A percentile compares a stretch with the other conserved stretches of the same genome.
Evolutionary conservation across 345 rosid species (phyloP).

Genomic region (Brassica carinata): DNA sequence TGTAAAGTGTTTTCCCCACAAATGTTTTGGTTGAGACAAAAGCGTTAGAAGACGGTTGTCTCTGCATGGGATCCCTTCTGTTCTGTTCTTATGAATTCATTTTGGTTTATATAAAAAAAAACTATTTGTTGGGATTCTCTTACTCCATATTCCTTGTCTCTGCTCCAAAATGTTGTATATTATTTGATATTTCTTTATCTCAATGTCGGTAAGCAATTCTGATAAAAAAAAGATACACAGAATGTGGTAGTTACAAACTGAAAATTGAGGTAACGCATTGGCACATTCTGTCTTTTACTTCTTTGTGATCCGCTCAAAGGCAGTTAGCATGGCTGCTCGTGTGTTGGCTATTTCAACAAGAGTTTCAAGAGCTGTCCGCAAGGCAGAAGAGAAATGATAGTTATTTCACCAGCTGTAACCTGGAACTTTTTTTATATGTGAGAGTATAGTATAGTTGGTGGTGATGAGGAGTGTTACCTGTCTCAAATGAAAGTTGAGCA

Average conservation of each 20-base stretch:
- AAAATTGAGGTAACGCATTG: neutral
- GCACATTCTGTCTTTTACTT: conserved; percentile 30
- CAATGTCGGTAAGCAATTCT: neutral
- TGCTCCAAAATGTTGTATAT: neutral
- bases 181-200: neutral
- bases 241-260: conserved; percentile 3
- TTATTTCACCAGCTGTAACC: neutral
- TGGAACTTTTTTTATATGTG: conserved; percentile 2
- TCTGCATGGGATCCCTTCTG: conserved; percentile 24
- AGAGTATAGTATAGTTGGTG: neutral
- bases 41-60: conserved; percentile 36
- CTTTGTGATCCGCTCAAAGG: conserved; percentile 48
- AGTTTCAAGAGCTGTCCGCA: conserved; percentile 67
- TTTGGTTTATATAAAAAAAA: conserved; percentile 11
- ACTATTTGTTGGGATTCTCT: conserved; percentile 3
- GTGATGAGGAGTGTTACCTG: conserved; percentile 50
- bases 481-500: conserved; percentile 83
- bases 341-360: conserved; percentile 79
- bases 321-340: conserved; percentile 58
- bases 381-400: neutral
- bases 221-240: neutral
- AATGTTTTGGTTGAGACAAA: conserved; percentile 25
- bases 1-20: neutral
- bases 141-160: neutral
- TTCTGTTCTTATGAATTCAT: conserved; percentile 38